A percentile compares a stretch with the other conserved stretches of the same genome.
phyloP scores from a whole-genome alignment of 306 rosid species.

The Cucurbita pepo region DNA sequence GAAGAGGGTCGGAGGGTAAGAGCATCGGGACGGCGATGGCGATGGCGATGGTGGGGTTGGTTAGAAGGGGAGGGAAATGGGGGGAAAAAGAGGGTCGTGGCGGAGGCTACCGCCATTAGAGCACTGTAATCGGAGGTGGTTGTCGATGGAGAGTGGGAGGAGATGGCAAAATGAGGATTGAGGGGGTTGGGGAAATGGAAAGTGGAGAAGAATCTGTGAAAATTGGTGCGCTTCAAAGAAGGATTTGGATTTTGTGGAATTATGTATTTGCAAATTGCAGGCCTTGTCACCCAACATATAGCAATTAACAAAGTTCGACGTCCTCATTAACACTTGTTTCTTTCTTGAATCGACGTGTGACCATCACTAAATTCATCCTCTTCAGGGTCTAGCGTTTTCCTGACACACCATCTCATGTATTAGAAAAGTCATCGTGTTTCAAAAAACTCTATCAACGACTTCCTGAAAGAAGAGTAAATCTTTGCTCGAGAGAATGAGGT shows the following conservation, averaged over 20 bases:
- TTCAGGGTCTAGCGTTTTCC: too few relatives aligned
- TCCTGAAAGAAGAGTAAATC: too few relatives aligned
- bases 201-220: slow-evolving; percentile 6
- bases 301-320: not conserved
- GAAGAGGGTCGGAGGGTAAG: not conserved
- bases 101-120: slow-evolving; percentile 1
- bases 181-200: not conserved
- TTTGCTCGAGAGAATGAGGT: too few relatives aligned
- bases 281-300: not conserved
- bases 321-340: too few relatives aligned
- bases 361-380: too few relatives aligned
- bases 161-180: not conserved
- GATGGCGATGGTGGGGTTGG: not conserved
- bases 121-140: not conserved
- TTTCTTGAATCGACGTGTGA: too few relatives aligned
- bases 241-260: slow-evolving; percentile 15
- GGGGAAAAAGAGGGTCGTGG: not conserved
- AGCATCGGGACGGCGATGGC: not conserved
- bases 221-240: slow-evolving; percentile 7
- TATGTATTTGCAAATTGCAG: not conserved
- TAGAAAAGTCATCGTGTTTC: too few relatives aligned
- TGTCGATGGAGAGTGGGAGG: not conserved
- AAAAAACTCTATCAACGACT: too few relatives aligned
- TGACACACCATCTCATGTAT: too few relatives aligned
- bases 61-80: not conserved